A percentile compares a stretch with the other conserved stretches of the same genome.
phyloP scores from a whole-genome alignment of 306 rosid species.

The Hippophae gyantsensis region DNA sequence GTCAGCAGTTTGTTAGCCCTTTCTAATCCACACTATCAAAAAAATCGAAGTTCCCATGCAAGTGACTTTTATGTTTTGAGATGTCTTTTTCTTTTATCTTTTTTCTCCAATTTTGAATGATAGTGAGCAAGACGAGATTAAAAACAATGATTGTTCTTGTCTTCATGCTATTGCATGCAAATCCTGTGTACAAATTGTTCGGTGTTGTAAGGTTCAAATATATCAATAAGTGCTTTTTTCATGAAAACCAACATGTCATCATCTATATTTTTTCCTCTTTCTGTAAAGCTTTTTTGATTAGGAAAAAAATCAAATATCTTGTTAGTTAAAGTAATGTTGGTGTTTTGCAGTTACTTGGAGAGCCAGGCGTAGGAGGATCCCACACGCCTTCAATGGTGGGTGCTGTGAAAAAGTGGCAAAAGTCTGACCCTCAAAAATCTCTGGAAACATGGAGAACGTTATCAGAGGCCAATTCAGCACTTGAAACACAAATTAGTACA shows the following conservation, averaged over 20 bases:
- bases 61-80: not conserved
- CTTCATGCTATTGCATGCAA: not conserved
- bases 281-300: no score
- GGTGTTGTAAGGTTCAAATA: no score
- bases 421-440: slow-evolving; percentile 63
- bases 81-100: no score
- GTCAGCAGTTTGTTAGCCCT: no score
- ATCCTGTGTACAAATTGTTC: no score
- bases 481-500: slow-evolving; percentile 57
- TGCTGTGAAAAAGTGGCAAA: slow-evolving; percentile 96
- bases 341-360: slow-evolving; percentile 73
- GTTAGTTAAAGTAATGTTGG: slow-evolving; percentile 15
- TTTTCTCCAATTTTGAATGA: no score
- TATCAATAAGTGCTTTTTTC: no score
- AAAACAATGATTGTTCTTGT: not conserved
- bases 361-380: slow-evolving; percentile 95
- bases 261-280: no score
- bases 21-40: no score
- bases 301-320: no score
- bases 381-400: slow-evolving; percentile 98
- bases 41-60: not conserved
- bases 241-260: no score
- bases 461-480: slow-evolving; percentile 63
- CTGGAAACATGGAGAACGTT: slow-evolving; percentile 70
- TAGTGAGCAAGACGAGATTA: not conserved